Evolutionary conservation across 805 yeast genomes (phyloP), one percentile per base, ranked within the genome.

Genomic region (Pichia californica): DNA sequence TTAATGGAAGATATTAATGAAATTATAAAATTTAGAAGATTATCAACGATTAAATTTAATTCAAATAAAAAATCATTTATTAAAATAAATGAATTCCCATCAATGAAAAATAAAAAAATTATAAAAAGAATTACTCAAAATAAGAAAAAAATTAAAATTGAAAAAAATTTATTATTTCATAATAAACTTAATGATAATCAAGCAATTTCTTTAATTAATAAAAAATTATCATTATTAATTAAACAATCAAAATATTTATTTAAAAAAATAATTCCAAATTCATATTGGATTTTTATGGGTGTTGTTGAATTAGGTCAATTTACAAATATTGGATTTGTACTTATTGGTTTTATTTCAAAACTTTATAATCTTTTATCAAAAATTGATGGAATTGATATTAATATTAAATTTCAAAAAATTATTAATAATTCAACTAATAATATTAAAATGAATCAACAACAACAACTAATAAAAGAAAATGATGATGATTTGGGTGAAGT

Each of bases 221-320:
- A 8, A 14, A 41, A 41, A 33, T 4, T 33, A 14, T 15, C n/a
- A 1, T 14, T 37, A 5, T n/a, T 45, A 1, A 8, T 15, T 4
- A 15, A 39, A 39, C 18, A 56, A 14, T 36, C 50, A 15, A 39
- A 35, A 13, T 66, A 68, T 57, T 48, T 73, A 36, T 49, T 64
- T 29, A 49, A 48, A 18, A 62, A 68, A 45, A 52, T 68, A 3
- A 53, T 78, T 0, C 73, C 71, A 7, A 63, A 64, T 26, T 75
- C 82, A 25, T 81, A 75, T 58, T 71, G 74, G 45, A 73, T 75
- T 11, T 83, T 85, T 54, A 80, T 82, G 58, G 74, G 80, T 1
- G 71, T 88, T 1, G 68, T 88, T 7, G 79, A 83, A 1, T 69
- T 80, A 46, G 95, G 89, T 0, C 95, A 88, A 55, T 88, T 83